Evolutionary conservation across 2,329 filamentous ascomycete species (phyloP).

Genomic region (Scleromitrula shiraiana): DNA sequence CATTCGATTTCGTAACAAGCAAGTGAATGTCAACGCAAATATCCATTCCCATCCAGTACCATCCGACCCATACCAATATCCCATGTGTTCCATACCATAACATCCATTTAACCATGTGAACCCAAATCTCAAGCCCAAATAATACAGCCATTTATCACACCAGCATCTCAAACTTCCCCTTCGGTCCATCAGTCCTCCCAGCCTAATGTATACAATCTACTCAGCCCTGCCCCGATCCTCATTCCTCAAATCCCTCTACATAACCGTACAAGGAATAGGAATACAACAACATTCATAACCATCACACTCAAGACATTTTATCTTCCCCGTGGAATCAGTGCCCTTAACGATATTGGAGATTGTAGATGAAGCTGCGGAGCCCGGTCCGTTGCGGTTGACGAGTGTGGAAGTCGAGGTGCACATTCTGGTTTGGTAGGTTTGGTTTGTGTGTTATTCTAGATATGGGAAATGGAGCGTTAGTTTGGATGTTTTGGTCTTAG

Average conservation of each 20-base stretch:
- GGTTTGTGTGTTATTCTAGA: not conserved
- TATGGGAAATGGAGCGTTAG: not conserved
- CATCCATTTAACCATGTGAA: no score
- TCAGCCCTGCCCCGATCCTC: not conserved
- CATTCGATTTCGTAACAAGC: no score
- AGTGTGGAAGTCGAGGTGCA: constrained; percentile 8
- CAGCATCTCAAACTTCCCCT: no score
- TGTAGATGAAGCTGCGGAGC: constrained; percentile 32
- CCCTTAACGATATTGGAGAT: constrained; percentile 44
- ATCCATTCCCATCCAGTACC: no score
- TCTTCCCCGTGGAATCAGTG: constrained; percentile 34
- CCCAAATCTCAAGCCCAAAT: no score
- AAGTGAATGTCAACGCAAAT: no score
- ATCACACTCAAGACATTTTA: constrained; percentile 43
- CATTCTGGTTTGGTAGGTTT: constrained; percentile 3
- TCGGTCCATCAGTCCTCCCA: no score
- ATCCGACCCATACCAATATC: no score
- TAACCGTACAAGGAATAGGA: constrained; percentile 39
- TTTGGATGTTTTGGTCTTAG: not conserved
- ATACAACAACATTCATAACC: constrained; percentile 48
- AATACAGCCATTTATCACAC: no score
- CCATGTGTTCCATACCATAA: no score
- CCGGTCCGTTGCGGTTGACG: constrained; percentile 8
- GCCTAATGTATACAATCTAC: no score
- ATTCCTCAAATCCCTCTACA: constrained; percentile 29